These are phyloP conservation scores for Artemisia annua DNA, from an alignment of 129 eudicot species.

Conservation along the genomic window DNA sequence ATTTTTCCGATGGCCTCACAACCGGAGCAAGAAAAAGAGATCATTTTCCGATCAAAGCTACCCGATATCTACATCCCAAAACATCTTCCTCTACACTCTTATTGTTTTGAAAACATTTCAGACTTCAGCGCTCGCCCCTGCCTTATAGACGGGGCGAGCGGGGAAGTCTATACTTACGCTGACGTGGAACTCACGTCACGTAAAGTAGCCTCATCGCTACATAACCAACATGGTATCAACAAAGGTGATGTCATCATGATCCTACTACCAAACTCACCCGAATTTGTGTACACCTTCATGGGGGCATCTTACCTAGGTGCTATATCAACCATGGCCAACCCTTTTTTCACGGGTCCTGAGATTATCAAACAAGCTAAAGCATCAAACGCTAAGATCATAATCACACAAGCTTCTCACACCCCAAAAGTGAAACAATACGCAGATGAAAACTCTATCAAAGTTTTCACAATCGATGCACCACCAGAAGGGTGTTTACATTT, in stretches of 20 bases:
- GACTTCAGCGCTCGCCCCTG: slow-evolving; percentile 54
- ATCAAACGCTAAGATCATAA: slow-evolving; percentile 56
- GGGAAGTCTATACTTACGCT: slow-evolving; percentile 54
- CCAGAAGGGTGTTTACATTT: slow-evolving; percentile 55
- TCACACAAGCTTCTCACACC: slow-evolving; percentile 62
- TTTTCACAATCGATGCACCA: slow-evolving; percentile 55
- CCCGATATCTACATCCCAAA: slow-evolving; percentile 87
- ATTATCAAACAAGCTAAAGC: slow-evolving; percentile 82
- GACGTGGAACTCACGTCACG: slow-evolving; percentile 69
- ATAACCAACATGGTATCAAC: slow-evolving; percentile 48
- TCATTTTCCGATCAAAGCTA: slow-evolving; percentile 81
- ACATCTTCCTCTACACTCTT: slow-evolving; percentile 80
- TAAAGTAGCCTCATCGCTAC: slow-evolving; percentile 55
- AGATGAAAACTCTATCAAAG: slow-evolving; percentile 32
- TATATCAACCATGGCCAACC: slow-evolving; percentile 83
- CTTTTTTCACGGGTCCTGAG: slow-evolving; percentile 75
- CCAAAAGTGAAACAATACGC: slow-evolving; percentile 60
- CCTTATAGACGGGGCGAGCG: slow-evolving; percentile 68
- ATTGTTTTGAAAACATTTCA: slow-evolving; percentile 78
- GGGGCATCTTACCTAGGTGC: slow-evolving; percentile 91
- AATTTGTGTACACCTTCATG: slow-evolving; percentile 74
- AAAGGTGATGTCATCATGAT: slow-evolving; percentile 77
- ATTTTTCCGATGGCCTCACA: neutral
- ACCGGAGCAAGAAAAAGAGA: slow-evolving; percentile 50
- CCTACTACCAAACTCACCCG: slow-evolving; percentile 72